Evolutionary conservation across 2,329 filamentous ascomycete genomes (phyloP).

Genomic region (Blastomyces percursus): DNA sequence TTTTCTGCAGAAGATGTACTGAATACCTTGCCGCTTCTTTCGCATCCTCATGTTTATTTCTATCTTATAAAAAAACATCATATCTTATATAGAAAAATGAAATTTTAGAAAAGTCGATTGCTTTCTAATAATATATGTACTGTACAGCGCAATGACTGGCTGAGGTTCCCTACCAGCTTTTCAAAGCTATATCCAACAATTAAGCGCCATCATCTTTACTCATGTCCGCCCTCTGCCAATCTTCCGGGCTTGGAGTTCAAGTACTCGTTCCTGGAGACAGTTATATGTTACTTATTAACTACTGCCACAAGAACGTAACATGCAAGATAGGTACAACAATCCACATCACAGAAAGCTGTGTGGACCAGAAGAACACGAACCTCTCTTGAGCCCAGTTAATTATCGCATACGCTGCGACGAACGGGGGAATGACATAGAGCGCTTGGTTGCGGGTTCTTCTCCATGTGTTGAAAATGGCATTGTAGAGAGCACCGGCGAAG

Average conservation of each 20-base stretch:
- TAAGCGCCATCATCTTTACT: slow-evolving; percentile 17
- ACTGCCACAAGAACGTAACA: background rate
- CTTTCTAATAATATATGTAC: slow-evolving; percentile 28
- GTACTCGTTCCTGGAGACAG: slow-evolving; percentile 36
- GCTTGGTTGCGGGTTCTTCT: slow-evolving; percentile 76
- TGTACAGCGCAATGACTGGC: slow-evolving; percentile 29
- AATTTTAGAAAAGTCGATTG: slow-evolving; percentile 17
- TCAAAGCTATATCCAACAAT: slow-evolving; percentile 8
- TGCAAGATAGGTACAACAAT: slow-evolving; percentile 3
- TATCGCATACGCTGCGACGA: slow-evolving; percentile 65
- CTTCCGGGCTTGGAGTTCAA: slow-evolving; percentile 42
- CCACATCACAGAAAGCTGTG: background rate
- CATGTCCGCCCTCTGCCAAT: slow-evolving; percentile 24
- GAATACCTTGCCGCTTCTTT: background rate
- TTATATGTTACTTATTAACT: slow-evolving; percentile 6
- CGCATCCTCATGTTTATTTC: background rate
- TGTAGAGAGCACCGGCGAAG: slow-evolving; percentile 63
- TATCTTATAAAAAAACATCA: background rate
- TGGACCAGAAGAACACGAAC: slow-evolving; percentile 43
- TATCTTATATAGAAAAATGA: background rate
- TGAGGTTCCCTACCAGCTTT: background rate
- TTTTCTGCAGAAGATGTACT: background rate
- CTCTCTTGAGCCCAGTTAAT: slow-evolving; percentile 87
- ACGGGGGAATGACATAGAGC: slow-evolving; percentile 74
- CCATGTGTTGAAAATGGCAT: slow-evolving; percentile 91